Evolutionary conservation across 2,329 filamentous ascomycete species (phyloP).

Genomic region (Ophiostoma ulmi): DNA sequence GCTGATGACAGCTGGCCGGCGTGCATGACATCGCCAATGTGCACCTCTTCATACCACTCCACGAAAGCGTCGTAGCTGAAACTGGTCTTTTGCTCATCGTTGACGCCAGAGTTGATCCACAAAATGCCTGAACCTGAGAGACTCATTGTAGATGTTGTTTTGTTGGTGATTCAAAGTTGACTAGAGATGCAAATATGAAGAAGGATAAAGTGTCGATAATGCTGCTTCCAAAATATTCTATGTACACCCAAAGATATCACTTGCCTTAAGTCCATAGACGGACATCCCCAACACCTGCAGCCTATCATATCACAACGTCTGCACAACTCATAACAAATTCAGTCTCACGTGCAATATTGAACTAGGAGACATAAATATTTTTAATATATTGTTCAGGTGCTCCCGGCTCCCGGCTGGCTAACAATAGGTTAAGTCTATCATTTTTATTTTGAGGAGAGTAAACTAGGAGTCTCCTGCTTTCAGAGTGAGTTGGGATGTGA

Average conservation of each 20-base stretch:
- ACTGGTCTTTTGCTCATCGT: not conserved
- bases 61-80: conserved; percentile 23
- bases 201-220: no score
- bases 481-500: no score
- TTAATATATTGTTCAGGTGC: not conserved
- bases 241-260: no score
- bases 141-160: not conserved
- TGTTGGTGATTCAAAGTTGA: not conserved
- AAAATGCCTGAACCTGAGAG: not conserved
- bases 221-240: no score
- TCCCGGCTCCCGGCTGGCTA: not conserved
- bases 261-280: not conserved
- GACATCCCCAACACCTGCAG: not conserved
- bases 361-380: no score
- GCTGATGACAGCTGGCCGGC: conserved; percentile 26
- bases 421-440: no score
- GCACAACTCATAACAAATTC: not conserved
- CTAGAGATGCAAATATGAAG: no score
- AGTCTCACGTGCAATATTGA: not conserved
- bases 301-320: not conserved
- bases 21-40: conserved; percentile 29
- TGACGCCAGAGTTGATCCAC: not conserved
- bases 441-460: no score
- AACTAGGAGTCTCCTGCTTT: no score
- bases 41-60: conserved; percentile 28